Conservation (phyloP, 139 green algal species). For the Choricystis sp. region DNA sequence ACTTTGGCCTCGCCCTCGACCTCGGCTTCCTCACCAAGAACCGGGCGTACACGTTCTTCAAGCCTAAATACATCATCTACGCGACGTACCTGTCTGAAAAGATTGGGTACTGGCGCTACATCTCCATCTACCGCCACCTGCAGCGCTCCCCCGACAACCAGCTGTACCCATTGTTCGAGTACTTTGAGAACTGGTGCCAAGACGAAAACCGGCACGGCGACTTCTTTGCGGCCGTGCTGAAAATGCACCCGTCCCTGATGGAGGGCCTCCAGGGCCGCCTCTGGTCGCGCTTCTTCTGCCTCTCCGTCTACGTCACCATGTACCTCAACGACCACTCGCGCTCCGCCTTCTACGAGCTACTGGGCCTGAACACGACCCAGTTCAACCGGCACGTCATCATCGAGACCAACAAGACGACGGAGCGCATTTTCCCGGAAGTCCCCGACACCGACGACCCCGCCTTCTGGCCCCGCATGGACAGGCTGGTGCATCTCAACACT, state of each 20-base stretch:
- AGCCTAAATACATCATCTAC: slow-evolving; percentile 92
- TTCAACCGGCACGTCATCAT: slow-evolving; percentile 99
- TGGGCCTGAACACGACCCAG: slow-evolving; percentile 86
- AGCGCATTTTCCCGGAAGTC: slow-evolving; percentile 89
- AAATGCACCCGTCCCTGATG: slow-evolving; percentile 73
- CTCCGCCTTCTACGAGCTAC: slow-evolving; percentile 74
- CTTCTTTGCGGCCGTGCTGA: slow-evolving; percentile 87
- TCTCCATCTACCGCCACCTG: slow-evolving; percentile 84
- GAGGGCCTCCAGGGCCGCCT: slow-evolving; percentile 54
- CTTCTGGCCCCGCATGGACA: slow-evolving; percentile 41
- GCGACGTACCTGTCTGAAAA: slow-evolving; percentile 95
- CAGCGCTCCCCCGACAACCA: slow-evolving; percentile 91
- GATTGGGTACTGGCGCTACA: slow-evolving; percentile 99
- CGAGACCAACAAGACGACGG: slow-evolving; percentile 96
- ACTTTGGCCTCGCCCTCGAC: slow-evolving; percentile 93
- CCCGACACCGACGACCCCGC: slow-evolving; percentile 40
- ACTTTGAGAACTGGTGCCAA: slow-evolving; percentile 99
- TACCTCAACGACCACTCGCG: slow-evolving; percentile 98
- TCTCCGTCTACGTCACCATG: slow-evolving; percentile 99
- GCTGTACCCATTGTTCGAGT: slow-evolving; percentile 98
- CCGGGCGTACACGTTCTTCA: slow-evolving; percentile 86
- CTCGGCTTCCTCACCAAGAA: slow-evolving; percentile 99
- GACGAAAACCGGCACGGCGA: slow-evolving; percentile 84
- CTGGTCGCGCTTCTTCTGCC: slow-evolving; percentile 97
- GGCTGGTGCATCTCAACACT: slow-evolving; percentile 3